These are phyloP conservation scores for Venturia asperata DNA, from an alignment of 2,329 filamentous ascomycete genomes.

Conservation along the genomic window DNA sequence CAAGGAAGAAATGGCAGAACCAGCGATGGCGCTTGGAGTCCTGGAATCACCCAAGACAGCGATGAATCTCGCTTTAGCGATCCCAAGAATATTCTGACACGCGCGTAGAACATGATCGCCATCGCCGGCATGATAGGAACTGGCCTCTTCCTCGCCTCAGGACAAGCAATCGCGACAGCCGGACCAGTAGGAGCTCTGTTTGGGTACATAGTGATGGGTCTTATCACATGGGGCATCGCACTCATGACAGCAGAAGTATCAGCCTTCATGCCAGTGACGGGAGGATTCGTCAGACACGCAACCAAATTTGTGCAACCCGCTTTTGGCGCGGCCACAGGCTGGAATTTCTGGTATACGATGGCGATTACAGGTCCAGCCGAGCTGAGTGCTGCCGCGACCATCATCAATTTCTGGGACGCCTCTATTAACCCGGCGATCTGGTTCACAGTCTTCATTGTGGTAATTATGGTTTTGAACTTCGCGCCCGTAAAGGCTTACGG, in stretches of 20 bases:
- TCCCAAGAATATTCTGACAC: background rate
- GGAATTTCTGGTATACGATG: constrained; percentile 30
- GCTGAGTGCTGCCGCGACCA: constrained; percentile 32
- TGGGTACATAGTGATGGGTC: constrained; percentile 22
- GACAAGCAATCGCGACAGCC: constrained; percentile 31
- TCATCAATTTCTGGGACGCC: constrained; percentile 31
- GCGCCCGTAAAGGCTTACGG: constrained; percentile 35
- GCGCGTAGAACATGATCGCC: constrained; percentile 44
- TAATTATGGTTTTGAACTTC: constrained; percentile 33
- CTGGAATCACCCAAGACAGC: too few relatives aligned
- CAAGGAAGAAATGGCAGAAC: too few relatives aligned
- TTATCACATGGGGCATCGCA: constrained; percentile 55
- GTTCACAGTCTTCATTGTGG: constrained; percentile 34
- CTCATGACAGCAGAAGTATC: constrained; percentile 69
- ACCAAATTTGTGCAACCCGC: constrained; percentile 44
- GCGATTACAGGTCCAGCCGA: constrained; percentile 33
- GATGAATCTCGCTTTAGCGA: too few relatives aligned
- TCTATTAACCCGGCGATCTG: constrained; percentile 30
- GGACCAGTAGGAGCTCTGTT: constrained; percentile 31
- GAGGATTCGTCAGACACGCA: constrained; percentile 63
- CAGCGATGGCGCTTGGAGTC: too few relatives aligned
- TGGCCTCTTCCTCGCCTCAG: constrained; percentile 37
- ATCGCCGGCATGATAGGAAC: constrained; percentile 31
- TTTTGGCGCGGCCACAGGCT: constrained; percentile 33
- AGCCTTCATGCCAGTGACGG: constrained; percentile 63